Evolutionary conservation across 495 filamentous ascomycete genomes (phyloP).

Genomic region (Daldinia bambusicola): DNA sequence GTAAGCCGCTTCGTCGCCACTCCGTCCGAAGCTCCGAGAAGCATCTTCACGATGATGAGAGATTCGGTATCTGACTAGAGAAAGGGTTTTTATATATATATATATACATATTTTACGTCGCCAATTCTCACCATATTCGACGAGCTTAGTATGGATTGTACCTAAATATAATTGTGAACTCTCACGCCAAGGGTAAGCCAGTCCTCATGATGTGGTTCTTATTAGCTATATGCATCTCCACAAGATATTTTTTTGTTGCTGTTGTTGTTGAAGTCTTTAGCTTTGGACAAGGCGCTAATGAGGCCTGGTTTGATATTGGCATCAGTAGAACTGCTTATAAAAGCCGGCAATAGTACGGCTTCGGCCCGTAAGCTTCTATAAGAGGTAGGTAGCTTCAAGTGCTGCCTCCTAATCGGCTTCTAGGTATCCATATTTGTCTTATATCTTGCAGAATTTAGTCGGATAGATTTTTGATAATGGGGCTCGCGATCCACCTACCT

Average conservation of each 20-base stretch:
- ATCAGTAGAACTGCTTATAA: neutral
- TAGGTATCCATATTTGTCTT: too few relatives aligned
- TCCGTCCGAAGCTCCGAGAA: constrained; percentile 9
- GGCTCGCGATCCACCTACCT: too few relatives aligned
- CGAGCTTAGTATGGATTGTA: neutral
- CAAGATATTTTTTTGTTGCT: too few relatives aligned
- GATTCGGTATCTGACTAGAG: neutral
- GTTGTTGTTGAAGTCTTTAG: neutral
- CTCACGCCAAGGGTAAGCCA: too few relatives aligned
- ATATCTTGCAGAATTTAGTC: too few relatives aligned
- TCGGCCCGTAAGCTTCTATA: neutral
- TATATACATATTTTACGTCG: neutral
- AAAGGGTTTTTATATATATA: too few relatives aligned
- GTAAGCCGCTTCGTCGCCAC: neutral
- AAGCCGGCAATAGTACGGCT: neutral
- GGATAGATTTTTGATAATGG: too few relatives aligned
- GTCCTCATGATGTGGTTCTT: too few relatives aligned
- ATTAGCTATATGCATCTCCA: too few relatives aligned
- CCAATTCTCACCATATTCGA: too few relatives aligned
- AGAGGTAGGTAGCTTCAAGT: neutral
- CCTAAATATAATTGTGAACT: neutral
- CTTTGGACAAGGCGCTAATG: neutral
- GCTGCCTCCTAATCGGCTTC: too few relatives aligned
- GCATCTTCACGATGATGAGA: neutral
- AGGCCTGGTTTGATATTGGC: neutral